phyloP scores from a whole-genome alignment of 129 eudicot species.

The Pulicaria dysenterica region DNA sequence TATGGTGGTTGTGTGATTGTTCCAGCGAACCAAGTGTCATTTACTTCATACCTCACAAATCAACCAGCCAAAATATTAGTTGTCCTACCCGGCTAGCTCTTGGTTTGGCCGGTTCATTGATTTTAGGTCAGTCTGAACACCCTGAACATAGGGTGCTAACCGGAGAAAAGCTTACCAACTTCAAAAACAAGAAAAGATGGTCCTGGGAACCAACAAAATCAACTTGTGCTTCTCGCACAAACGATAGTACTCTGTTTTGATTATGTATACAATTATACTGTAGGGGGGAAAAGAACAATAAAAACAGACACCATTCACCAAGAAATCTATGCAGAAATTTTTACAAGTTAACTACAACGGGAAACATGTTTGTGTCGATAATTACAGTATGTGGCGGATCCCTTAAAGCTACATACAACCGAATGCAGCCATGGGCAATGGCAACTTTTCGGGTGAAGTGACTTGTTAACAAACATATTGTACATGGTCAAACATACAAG shows the following conservation, averaged over 20 bases:
- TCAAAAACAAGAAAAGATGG: background rate
- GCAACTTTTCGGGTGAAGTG: constrained; percentile 20
- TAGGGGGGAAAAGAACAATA: background rate
- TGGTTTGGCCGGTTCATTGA: too few species aligned
- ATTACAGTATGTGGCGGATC: constrained; percentile 35
- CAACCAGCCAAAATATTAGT: too few species aligned
- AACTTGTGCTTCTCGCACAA: constrained; percentile 15
- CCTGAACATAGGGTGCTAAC: too few species aligned
- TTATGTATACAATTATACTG: constrained; percentile 18
- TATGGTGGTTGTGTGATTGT: too few species aligned
- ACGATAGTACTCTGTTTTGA: background rate
- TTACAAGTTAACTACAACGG: constrained; percentile 15
- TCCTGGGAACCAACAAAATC: background rate
- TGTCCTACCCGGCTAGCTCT: too few species aligned
- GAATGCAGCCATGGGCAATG: constrained; percentile 28
- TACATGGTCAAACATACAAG: constrained; percentile 40
- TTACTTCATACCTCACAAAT: too few species aligned
- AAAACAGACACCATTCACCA: constrained; percentile 19
- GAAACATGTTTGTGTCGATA: constrained; percentile 20
- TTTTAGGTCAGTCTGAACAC: too few species aligned
- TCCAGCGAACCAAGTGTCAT: too few species aligned
- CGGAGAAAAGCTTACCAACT: background rate
- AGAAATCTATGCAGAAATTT: constrained; percentile 5
- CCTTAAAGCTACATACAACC: constrained; percentile 24
- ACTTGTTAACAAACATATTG: constrained; percentile 37